phyloP scores from a whole-genome alignment of 345 rosid genomes.

The Lagerstroemia speciosa region DNA sequence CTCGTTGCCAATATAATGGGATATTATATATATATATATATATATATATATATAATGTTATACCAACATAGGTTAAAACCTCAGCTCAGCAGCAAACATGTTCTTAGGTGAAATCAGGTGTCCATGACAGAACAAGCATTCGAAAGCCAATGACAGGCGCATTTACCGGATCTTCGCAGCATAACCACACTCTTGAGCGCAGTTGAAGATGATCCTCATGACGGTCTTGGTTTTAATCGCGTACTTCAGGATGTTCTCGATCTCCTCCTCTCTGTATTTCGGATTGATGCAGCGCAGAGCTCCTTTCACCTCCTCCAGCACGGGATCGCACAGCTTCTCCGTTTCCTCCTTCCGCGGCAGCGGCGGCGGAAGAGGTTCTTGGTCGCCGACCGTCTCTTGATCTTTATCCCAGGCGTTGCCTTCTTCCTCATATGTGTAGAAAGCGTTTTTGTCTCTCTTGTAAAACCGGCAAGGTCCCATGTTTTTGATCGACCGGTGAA shows the following conservation, averaged over 20 bases:
- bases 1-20: no score
- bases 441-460: constrained; percentile 7
- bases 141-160: no score
- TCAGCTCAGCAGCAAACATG: no score
- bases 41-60: no score
- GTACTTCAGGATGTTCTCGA: constrained; percentile 12
- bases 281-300: constrained; percentile 15
- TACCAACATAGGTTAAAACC: no score
- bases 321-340: not conserved
- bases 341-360: not conserved
- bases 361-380: constrained; percentile 1
- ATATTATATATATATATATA: no score
- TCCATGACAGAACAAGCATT: not conserved
- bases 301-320: constrained; percentile 9
- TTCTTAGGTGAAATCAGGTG: no score
- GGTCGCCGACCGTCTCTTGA: not conserved
- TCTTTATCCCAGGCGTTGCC: not conserved
- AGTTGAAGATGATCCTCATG: constrained; percentile 8
- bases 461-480: constrained; percentile 20
- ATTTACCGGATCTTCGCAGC: constrained; percentile 2
- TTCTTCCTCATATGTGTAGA: constrained; percentile 9
- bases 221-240: constrained; percentile 8
- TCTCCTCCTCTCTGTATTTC: constrained; percentile 7
- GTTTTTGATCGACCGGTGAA: not conserved
- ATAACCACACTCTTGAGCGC: constrained; percentile 10